phyloP scores from a whole-genome alignment of 164 flowering plant genomes.

The Platanus orientalis region DNA sequence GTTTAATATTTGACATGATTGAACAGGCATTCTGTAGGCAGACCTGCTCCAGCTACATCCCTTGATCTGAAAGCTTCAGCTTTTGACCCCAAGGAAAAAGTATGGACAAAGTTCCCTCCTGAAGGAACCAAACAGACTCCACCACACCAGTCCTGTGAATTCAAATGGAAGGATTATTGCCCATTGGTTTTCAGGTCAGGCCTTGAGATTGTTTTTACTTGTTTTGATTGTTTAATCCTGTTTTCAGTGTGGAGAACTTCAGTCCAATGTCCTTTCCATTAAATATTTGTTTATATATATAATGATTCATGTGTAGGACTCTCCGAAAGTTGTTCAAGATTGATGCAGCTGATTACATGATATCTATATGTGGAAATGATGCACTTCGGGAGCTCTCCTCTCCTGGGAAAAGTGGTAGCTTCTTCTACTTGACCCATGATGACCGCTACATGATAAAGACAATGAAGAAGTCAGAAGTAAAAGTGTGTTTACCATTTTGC shows the following conservation, averaged over 20 bases:
- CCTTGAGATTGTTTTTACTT: background rate
- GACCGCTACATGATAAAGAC: slow-evolving; percentile 94
- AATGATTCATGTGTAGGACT: slow-evolving; percentile 35
- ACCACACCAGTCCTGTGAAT: slow-evolving; percentile 73
- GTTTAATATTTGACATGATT: slow-evolving; percentile 2
- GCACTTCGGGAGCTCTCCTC: slow-evolving; percentile 85
- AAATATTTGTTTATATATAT: background rate
- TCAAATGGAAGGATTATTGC: slow-evolving; percentile 87
- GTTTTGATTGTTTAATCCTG: background rate
- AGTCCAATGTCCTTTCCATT: background rate
- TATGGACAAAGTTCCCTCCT: slow-evolving; percentile 81
- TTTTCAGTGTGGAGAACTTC: background rate
- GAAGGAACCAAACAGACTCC: slow-evolving; percentile 81
- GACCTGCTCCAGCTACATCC: slow-evolving; percentile 47
- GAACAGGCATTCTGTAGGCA: slow-evolving; percentile 62
- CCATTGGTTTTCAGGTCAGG: slow-evolving; percentile 79
- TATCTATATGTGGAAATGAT: slow-evolving; percentile 80
- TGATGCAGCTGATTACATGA: slow-evolving; percentile 82
- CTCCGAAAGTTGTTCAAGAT: slow-evolving; percentile 75
- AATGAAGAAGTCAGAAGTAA: slow-evolving; percentile 77
- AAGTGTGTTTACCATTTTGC: slow-evolving; percentile 34
- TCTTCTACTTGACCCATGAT: slow-evolving; percentile 76
- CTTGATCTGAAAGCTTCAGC: slow-evolving; percentile 67
- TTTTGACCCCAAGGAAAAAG: slow-evolving; percentile 76
- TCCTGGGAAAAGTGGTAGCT: slow-evolving; percentile 92